Percentiles rank a stretch among this genome's conserved stretches.
Evolutionary conservation across 2,329 filamentous ascomycete genomes (phyloP).

Genomic region (Venturiaceae sp.): DNA sequence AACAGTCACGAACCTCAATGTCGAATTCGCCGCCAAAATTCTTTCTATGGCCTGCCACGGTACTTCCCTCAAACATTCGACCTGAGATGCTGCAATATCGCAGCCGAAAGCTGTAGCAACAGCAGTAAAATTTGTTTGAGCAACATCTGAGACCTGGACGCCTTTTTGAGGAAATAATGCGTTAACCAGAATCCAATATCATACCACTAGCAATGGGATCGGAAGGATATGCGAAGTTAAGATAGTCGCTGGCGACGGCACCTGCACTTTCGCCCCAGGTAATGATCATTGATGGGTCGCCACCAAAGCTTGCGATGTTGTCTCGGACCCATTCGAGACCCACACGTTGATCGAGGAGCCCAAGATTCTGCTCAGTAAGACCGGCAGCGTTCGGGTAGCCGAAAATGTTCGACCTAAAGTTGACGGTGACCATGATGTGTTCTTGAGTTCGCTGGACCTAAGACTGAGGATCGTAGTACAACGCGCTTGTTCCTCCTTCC

Average conservation of each 20-base stretch:
- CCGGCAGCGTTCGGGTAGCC: conserved; percentile 28
- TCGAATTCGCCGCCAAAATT: too few relatives aligned
- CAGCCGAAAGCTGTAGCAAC: conserved; percentile 27
- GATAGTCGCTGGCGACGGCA: conserved; percentile 27
- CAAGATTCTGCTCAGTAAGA: conserved; percentile 46
- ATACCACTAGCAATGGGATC: conserved; percentile 64
- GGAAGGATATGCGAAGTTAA: conserved; percentile 29
- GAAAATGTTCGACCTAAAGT: conserved; percentile 32
- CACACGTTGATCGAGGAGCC: conserved; percentile 62
- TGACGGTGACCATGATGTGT: conserved; percentile 30
- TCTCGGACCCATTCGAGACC: conserved; percentile 68
- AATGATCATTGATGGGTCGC: conserved; percentile 64
- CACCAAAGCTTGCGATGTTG: conserved; percentile 67
- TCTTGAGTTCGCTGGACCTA: conserved; percentile 32
- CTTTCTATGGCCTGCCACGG: too few relatives aligned
- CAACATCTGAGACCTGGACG: too few relatives aligned
- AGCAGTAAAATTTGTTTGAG: conserved; percentile 26
- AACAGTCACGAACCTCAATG: too few relatives aligned
- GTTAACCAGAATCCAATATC: conserved; percentile 61
- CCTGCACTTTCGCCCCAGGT: conserved; percentile 54
- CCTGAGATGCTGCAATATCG: too few relatives aligned
- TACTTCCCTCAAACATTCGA: too few relatives aligned
- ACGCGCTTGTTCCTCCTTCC: too few relatives aligned
- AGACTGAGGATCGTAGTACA: conserved; percentile 34
- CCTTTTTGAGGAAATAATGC: conserved; percentile 14